Evolutionary conservation across 2,329 filamentous ascomycete species (phyloP).

Genomic region (Didymella keratinophila): DNA sequence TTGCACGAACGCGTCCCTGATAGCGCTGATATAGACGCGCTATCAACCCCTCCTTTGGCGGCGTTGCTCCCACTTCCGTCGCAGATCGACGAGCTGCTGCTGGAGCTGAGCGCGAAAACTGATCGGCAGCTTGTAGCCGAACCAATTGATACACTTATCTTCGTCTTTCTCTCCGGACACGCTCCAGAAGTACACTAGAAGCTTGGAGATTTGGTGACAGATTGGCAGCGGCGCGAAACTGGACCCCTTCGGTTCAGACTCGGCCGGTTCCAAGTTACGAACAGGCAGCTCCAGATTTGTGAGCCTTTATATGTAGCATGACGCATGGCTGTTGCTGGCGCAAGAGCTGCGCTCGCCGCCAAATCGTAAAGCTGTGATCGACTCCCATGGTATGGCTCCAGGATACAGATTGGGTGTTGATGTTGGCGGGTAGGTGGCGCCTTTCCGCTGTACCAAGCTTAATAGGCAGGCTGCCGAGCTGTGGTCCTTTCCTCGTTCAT

Average conservation of each 20-base stretch:
- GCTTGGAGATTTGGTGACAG: not conserved
- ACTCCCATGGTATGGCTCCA: constrained; percentile 27
- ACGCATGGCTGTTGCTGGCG: constrained; percentile 11
- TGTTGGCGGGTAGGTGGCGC: constrained; percentile 44
- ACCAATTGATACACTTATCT: constrained; percentile 1
- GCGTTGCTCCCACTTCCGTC: not conserved
- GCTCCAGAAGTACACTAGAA: not conserved
- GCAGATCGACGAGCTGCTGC: not conserved
- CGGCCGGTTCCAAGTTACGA: constrained; percentile 3
- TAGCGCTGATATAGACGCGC: not conserved
- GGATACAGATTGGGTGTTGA: constrained; percentile 47
- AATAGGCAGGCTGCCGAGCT: not conserved
- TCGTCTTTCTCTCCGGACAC: not conserved
- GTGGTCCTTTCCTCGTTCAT: not conserved
- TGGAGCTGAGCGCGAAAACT: not conserved
- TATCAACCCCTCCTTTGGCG: not conserved
- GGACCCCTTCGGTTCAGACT: constrained; percentile 4
- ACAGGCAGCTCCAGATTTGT: constrained; percentile 7
- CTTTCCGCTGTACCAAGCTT: not conserved
- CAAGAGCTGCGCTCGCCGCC: constrained; percentile 6
- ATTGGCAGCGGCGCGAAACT: constrained; percentile 4
- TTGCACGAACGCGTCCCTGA: not conserved
- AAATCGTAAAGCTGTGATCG: not conserved
- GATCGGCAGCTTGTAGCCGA: not conserved
- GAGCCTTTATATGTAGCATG: constrained; percentile 13